Conservation (phyloP, 257 asterid genomes). For the Petunia axillaris region DNA sequence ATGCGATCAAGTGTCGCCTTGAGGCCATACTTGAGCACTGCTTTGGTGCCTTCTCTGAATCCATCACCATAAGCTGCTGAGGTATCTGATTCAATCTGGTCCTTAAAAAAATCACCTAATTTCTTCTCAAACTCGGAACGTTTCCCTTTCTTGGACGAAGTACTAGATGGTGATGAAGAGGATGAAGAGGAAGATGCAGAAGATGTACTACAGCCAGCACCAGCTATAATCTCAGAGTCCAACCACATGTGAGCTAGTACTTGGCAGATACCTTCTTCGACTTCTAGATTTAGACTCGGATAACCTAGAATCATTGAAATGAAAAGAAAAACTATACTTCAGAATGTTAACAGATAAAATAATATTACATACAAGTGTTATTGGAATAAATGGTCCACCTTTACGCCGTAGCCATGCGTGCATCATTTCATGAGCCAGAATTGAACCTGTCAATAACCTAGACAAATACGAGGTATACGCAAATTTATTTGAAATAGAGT, state of each 20-base stretch:
- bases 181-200: constrained; percentile 63
- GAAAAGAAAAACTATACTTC: neutral
- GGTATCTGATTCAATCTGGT: constrained; percentile 84
- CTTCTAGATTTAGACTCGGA: constrained; percentile 65
- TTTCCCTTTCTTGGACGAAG: constrained; percentile 87
- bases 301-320: constrained; percentile 49
- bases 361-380: constrained; percentile 11
- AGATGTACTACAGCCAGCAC: constrained; percentile 55
- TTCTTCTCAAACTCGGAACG: constrained; percentile 82
- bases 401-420: constrained; percentile 97
- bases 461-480: neutral
- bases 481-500: neutral
- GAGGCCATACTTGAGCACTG: constrained; percentile 75
- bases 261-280: constrained; percentile 98
- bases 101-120: constrained; percentile 79
- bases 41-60: constrained; percentile 76
- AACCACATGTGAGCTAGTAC: constrained; percentile 98
- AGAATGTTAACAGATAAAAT: neutral
- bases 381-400: constrained; percentile 48
- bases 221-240: constrained; percentile 77
- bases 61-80: constrained; percentile 94
- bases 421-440: constrained; percentile 99
- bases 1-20: constrained; percentile 88
- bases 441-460: constrained; percentile 91
- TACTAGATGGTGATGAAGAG: constrained; percentile 57